phyloP scores from a whole-genome alignment of 2,329 filamentous ascomycete species.

The Arthrobotrys entomopaga region DNA sequence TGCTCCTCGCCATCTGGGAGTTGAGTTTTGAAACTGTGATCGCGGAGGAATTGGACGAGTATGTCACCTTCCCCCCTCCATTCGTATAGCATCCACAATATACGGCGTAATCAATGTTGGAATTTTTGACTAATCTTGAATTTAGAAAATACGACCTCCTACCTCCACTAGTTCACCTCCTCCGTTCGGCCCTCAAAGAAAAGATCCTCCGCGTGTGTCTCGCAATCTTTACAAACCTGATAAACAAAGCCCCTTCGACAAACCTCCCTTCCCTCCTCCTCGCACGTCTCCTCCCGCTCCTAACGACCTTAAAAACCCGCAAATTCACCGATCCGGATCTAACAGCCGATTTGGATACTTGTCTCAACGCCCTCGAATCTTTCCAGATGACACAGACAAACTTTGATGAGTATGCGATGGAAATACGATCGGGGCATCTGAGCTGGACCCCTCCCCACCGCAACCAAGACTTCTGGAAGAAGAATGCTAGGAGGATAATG shows the following conservation, averaged over 20 bases:
- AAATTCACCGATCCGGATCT: conserved; percentile 70
- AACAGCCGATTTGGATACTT: conserved; percentile 68
- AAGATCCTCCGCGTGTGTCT: conserved; percentile 94
- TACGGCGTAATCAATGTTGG: background rate
- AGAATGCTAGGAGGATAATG: conserved; percentile 87
- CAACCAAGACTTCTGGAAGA: conserved; percentile 86
- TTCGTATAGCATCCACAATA: background rate
- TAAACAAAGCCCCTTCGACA: conserved; percentile 75
- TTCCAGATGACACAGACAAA: conserved; percentile 70
- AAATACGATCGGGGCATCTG: conserved; percentile 85
- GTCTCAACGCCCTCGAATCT: conserved; percentile 62
- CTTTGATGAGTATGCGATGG: conserved; percentile 88
- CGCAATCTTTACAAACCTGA: conserved; percentile 87
- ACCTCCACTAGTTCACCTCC: conserved; percentile 87
- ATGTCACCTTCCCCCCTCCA: conserved; percentile 61
- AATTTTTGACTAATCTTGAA: background rate
- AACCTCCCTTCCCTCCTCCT: conserved; percentile 85
- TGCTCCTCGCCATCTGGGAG: conserved; percentile 94
- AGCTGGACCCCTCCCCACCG: conserved; percentile 93
- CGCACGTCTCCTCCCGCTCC: conserved; percentile 77
- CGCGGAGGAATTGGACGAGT: conserved; percentile 87
- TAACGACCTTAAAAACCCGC: conserved; percentile 71
- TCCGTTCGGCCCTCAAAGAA: conserved; percentile 93
- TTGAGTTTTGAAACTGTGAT: conserved; percentile 85
- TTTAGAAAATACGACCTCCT: conserved; percentile 89